Evolutionary conservation across 2,329 filamentous ascomycete genomes (phyloP).

Genomic region (Ambrosiella cleistominuta): DNA sequence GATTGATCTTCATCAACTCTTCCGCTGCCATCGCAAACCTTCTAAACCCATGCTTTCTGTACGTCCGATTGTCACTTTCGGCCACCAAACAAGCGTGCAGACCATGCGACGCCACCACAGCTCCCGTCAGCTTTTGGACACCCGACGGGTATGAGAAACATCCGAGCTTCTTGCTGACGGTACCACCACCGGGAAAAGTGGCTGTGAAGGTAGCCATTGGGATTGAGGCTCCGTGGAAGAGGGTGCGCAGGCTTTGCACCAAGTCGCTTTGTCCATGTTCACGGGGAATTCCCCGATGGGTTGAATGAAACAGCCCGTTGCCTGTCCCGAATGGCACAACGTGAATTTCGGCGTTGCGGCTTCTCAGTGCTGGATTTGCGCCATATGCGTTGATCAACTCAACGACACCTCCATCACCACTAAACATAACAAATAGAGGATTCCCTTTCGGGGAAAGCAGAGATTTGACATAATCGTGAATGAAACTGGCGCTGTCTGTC

Average conservation of each 20-base stretch:
- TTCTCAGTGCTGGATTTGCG: too few species aligned
- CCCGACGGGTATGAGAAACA: background rate
- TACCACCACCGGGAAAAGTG: slow-evolving; percentile 40
- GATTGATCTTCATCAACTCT: slow-evolving; percentile 44
- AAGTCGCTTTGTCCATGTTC: slow-evolving; percentile 23
- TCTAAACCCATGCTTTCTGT: slow-evolving; percentile 57
- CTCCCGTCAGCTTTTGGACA: slow-evolving; percentile 41
- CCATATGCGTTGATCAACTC: slow-evolving; percentile 54
- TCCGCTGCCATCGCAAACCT: slow-evolving; percentile 74
- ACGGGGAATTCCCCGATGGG: slow-evolving; percentile 39
- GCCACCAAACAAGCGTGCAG: slow-evolving; percentile 79
- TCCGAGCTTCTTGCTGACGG: slow-evolving; percentile 23
- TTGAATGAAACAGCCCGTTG: slow-evolving; percentile 46
- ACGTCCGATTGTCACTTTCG: slow-evolving; percentile 72
- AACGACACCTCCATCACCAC: slow-evolving; percentile 72
- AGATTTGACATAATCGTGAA: slow-evolving; percentile 43
- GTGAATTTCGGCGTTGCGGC: slow-evolving; percentile 26
- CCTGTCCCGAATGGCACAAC: slow-evolving; percentile 46
- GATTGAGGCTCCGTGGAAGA: slow-evolving; percentile 38
- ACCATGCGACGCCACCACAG: slow-evolving; percentile 77
- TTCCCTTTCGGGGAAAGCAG: slow-evolving; percentile 15
- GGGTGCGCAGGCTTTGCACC: slow-evolving; percentile 34
- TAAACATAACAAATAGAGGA: slow-evolving; percentile 57
- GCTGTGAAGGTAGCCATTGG: slow-evolving; percentile 46
- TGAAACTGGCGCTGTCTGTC: slow-evolving; percentile 45